A percentile compares a stretch with the other conserved stretches of the same genome.
Evolutionary conservation across 805 yeast genomes (phyloP).

Genomic region (Yarrowia porcina): DNA sequence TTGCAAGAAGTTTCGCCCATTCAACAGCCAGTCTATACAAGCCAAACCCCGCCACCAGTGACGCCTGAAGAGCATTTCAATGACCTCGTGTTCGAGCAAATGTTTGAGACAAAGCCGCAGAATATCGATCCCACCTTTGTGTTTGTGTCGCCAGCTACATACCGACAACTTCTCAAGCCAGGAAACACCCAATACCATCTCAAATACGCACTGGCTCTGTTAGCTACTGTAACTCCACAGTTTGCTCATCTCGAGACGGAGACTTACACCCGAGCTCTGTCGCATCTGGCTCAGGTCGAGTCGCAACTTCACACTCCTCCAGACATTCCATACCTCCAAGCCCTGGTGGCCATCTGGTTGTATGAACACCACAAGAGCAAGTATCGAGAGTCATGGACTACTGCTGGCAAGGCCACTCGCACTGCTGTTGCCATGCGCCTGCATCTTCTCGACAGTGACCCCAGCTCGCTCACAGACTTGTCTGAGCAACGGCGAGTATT

Average conservation of each 20-base stretch:
- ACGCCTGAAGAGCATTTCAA: slow-evolving; percentile 2
- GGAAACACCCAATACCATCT: slow-evolving; percentile 13
- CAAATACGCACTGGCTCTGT: neutral
- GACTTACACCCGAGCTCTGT: neutral
- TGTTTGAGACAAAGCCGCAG: slow-evolving; percentile 3
- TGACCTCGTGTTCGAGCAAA: neutral
- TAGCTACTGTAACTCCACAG: neutral
- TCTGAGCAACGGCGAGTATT: slow-evolving; percentile 1
- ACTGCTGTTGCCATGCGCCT: slow-evolving; percentile 5
- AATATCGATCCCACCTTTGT: slow-evolving; percentile 12
- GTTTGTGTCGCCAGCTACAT: neutral
- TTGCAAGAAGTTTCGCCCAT: neutral
- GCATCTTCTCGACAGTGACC: neutral
- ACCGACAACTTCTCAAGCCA: neutral
- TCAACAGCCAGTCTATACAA: neutral
- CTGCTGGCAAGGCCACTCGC: neutral
- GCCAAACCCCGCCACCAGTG: neutral
- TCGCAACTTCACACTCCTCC: neutral
- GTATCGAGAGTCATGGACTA: slow-evolving; percentile 4
- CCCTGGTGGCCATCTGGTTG: neutral
- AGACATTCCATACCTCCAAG: slow-evolving; percentile 1
- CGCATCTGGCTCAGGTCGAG: slow-evolving; percentile 7
- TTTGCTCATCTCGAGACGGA: slow-evolving; percentile 1
- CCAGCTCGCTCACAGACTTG: neutral
- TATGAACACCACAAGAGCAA: slow-evolving; percentile 3